Evolutionary conservation across 2,329 filamentous ascomycete genomes (phyloP), one percentile per base, ranked within the genome.

Genomic region (Colletotrichum phormii): DNA sequence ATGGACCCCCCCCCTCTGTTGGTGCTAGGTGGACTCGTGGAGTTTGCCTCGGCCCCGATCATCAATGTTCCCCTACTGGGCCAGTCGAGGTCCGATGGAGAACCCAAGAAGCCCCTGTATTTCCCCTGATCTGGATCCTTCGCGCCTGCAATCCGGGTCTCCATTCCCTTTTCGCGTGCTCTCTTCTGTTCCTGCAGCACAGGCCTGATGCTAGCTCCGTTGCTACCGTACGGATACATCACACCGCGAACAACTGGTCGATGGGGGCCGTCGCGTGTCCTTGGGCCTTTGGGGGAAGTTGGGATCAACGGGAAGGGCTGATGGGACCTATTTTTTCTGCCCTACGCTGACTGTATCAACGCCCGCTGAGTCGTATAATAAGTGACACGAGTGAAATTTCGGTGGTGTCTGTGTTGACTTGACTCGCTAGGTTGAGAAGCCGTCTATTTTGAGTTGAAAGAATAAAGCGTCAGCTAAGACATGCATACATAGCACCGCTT

Each of bases 121-220:
- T 24, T 60, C 42, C 35, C 58, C 64, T 60, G 59, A 42, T 54
- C 65, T 22, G 37, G 54, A 31, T 31, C 65, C 69, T 33, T 63
- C 31, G 24, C 42, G 18, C 35, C 51, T 57, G 37, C 60, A 53
- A 29, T 63, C 33, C 42, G 51, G 22, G 35, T 42, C 42, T 65
- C 61, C 64, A 15, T 51, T 57, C 24, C 22, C 18, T 35, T 11
- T 11, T 59, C 58, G 31, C 42, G 42, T 8, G 42, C 18, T 63
- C 46, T 12, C n/a, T 11, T 29, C 31, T 49, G 42, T 65, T 51
- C 51, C 58, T 51, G 35, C 64, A 63, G 64, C 70, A 72, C 65
- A 54, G 59, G 54, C 59, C 70, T 35, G 51, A 60, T 69, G 54
- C 53, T 55, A 59, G 37, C 53, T 49, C 13, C 53, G 26, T 31